Conservation (phyloP, 352 stramenopile genomes). For the Lagenidium giganteum region DNA sequence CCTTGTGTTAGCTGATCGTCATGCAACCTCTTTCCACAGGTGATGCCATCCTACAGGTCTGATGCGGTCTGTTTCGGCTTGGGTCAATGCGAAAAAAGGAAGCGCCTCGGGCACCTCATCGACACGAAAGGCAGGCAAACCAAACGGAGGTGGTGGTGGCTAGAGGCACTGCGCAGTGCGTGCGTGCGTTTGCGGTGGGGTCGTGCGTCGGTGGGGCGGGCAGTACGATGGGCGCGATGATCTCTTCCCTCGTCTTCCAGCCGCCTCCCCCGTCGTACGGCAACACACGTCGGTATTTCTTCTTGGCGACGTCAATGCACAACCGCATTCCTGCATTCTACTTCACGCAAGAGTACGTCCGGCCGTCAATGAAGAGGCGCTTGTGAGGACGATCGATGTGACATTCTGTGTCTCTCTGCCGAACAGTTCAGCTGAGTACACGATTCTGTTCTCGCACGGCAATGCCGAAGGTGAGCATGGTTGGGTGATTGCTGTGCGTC, state of each 20-base stretch:
- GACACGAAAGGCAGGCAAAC: too few species aligned
- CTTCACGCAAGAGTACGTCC: constrained; percentile 82
- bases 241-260: constrained; percentile 82
- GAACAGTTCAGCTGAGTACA: constrained; percentile 84
- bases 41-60: too few species aligned
- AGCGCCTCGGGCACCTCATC: too few species aligned
- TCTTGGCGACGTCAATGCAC: constrained; percentile 82
- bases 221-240: constrained; percentile 64
- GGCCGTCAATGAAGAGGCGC: neutral
- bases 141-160: too few species aligned
- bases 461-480: constrained; percentile 86
- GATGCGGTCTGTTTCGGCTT: too few species aligned
- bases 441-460: constrained; percentile 94
- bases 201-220: too few species aligned
- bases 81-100: too few species aligned
- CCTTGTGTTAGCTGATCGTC: too few species aligned
- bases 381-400: neutral
- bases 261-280: constrained; percentile 58
- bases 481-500: neutral
- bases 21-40: too few species aligned
- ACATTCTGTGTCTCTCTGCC: too few species aligned
- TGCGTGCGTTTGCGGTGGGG: too few species aligned
- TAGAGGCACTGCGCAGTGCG: too few species aligned
- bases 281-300: constrained; percentile 85
- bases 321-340: constrained; percentile 92